Base-by-base conservation (phyloP, 495 filamentous ascomycete species). In the Xylaria scruposa region DNA sequence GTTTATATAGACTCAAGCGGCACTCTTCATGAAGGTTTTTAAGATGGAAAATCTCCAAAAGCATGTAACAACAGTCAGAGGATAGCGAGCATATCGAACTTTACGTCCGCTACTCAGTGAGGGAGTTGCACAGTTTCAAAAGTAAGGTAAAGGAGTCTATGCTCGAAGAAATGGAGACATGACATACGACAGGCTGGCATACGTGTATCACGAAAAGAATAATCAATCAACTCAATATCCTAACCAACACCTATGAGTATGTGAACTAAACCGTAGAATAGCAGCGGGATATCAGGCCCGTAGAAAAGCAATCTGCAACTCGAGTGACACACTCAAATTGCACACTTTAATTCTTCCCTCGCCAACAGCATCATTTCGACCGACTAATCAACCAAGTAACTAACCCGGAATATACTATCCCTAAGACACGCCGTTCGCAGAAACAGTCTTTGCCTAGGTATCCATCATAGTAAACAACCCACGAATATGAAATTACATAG, bases 51-150 rank as follows among this genome's bases (percentile, higher is more conserved):
- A 64, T 64, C 61, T 64, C 61, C 61, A 64, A 47, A 19, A 31
- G 13, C 38, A 49, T 47, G 61, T 64, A 64, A 64, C 61, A 64
- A 64, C 40, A 10, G 33, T 8, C 47, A 13, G 38, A 62, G 19
- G 33, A 4, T n/a, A n/a, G 17, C 33, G 17, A 36, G 38, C 10
- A 8, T 51, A 8, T 21, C n/a, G 47, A 49, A 21, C 19, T 19
- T 6, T n/a, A 21, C 38, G 8, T 10, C 31, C 56, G 4, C 38
- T 10, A 6, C 58, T 38, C 58, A 13, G 58, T 12, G 4, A 60
- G 29, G 9, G 0, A 36, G 58, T 60, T 38, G 19, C 6, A 38
- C 17, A 13, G 58, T 60, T 4, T 19, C 15, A 59, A n/a, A 5
- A 33, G 15, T 6, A 6, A 36, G 21, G 51, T 5, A 10, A 21